Evolutionary conservation across 768 basidiomycete genomes (phyloP).

Genomic region (Termitomyces sp.): DNA sequence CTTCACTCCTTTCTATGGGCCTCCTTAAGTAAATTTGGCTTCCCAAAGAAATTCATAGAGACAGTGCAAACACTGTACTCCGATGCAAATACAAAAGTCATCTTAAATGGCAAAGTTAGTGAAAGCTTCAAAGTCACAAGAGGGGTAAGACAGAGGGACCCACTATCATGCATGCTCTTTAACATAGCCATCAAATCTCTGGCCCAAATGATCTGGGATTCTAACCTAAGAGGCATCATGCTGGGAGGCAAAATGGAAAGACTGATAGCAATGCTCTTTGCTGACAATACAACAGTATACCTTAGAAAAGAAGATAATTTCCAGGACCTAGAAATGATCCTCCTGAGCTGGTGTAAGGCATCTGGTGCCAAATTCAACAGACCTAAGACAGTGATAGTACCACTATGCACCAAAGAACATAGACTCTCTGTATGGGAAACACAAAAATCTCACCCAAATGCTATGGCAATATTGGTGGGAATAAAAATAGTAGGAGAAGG

Average conservation of each 20-base stretch:
- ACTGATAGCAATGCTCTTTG: not conserved
- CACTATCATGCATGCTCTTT: too few relatives aligned
- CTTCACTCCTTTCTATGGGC: too few relatives aligned
- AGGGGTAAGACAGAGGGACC: too few relatives aligned
- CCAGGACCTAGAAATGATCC: not conserved
- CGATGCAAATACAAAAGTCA: too few relatives aligned
- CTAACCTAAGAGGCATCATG: not conserved
- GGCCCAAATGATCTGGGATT: not conserved
- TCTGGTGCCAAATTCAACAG: not conserved
- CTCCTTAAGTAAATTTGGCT: too few relatives aligned
- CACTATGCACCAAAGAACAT: not conserved
- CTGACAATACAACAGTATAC: not conserved
- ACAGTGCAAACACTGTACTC: too few relatives aligned
- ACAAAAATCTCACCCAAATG: not conserved
- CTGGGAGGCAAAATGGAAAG: not conserved
- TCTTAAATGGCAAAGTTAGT: too few relatives aligned
- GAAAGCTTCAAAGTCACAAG: too few relatives aligned
- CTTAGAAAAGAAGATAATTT: not conserved
- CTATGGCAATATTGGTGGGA: too few relatives aligned
- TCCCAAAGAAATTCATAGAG: too few relatives aligned
- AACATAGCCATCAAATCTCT: not conserved
- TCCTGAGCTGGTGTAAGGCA: not conserved
- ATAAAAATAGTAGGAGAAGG: not conserved
- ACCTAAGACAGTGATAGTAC: not conserved
- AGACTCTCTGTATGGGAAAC: not conserved